A percentile compares a stretch with the other conserved stretches of the same genome.
Evolutionary conservation across 768 basidiomycete species (phyloP).

Genomic region (Exsudoporus frostii): DNA sequence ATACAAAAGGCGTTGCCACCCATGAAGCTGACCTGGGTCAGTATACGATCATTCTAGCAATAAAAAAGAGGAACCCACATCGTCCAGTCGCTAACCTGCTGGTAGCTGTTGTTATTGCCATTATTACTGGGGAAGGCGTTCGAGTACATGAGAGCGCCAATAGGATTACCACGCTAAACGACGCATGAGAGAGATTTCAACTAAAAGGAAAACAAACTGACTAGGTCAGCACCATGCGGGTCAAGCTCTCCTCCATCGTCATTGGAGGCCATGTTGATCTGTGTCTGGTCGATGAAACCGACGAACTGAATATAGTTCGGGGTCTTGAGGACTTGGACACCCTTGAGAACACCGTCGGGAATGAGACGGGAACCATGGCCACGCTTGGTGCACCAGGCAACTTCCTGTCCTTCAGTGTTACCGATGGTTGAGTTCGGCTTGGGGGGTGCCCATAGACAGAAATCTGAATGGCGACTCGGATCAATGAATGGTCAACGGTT

Average conservation of each 20-base stretch:
- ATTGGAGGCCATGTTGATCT: conserved; percentile 46
- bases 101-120: conserved; percentile 39
- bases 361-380: conserved; percentile 72
- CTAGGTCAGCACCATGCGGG: conserved; percentile 67
- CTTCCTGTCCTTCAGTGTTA: conserved; percentile 64
- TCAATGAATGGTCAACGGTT: neutral
- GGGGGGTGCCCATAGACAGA: conserved; percentile 63
- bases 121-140: conserved; percentile 49
- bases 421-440: conserved; percentile 53
- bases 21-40: conserved; percentile 52
- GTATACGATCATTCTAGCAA: neutral
- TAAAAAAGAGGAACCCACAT: conserved; percentile 40
- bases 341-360: conserved; percentile 58
- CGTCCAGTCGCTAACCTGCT: conserved; percentile 68
- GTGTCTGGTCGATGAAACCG: conserved; percentile 65
- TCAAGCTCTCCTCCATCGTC: conserved; percentile 81
- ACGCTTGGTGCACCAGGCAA: conserved; percentile 75
- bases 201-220: conserved; percentile 24
- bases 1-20: conserved; percentile 64
- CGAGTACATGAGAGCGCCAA: conserved; percentile 69
- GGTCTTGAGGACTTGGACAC: conserved; percentile 61
- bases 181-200: conserved; percentile 7
- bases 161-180: conserved; percentile 70
- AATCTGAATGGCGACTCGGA: conserved; percentile 47
- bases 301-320: conserved; percentile 58